phyloP scores from a whole-genome alignment of 345 rosid genomes.

The Eucalyptus guilfoylei region DNA sequence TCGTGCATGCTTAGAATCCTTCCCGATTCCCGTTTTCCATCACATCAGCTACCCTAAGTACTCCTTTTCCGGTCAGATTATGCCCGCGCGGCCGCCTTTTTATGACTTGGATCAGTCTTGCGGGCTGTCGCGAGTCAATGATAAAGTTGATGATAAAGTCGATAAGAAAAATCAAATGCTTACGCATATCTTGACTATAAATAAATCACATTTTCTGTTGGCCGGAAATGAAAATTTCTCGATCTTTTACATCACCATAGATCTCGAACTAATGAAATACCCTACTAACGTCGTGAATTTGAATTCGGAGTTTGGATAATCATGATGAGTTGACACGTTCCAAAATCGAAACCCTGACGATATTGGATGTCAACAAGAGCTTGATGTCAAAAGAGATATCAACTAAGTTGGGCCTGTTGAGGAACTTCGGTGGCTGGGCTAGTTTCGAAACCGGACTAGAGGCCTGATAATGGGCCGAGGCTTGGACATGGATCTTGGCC shows the following conservation, averaged over 20 bases:
- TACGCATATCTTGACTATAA: neutral
- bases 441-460: neutral
- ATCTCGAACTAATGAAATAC: neutral
- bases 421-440: neutral
- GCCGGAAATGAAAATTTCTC: neutral
- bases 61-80: neutral
- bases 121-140: accelerated
- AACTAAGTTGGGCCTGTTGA: neutral
- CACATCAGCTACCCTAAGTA: neutral
- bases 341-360: neutral
- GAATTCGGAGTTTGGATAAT: neutral
- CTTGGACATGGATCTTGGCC: neutral
- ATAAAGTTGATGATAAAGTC: neutral
- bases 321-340: neutral
- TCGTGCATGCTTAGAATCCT: neutral
- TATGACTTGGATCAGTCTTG: neutral
- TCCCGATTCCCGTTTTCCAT: neutral
- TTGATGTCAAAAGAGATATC: neutral
- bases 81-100: neutral
- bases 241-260: neutral
- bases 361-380: too few relatives aligned
- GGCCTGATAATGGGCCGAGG: neutral
- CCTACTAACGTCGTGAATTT: neutral
- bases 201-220: accelerated
- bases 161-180: neutral